Percentiles rank a stretch among this genome's conserved stretches.
Evolutionary conservation across 2,329 filamentous ascomycete genomes (phyloP).

Genomic region (Trichoderma arundinaceum): DNA sequence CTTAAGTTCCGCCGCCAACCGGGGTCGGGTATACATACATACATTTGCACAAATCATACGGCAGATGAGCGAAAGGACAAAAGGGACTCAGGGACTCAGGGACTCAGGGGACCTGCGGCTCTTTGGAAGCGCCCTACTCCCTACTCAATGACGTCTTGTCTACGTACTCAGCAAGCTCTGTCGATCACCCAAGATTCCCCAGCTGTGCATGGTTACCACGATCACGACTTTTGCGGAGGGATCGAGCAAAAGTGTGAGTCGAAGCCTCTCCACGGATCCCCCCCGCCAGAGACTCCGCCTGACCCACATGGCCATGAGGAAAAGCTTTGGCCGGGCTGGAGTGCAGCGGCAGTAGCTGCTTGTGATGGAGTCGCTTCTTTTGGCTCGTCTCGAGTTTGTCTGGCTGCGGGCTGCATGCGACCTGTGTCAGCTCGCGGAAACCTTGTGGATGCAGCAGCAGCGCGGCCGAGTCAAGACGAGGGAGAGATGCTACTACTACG

Average conservation of each 20-base stretch:
- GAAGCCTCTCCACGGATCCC: too few relatives aligned
- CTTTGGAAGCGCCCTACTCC: neutral
- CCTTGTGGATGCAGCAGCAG: constrained; percentile 1
- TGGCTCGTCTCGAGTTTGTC: too few relatives aligned
- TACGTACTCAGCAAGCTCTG: constrained; percentile 5
- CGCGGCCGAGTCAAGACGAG: neutral
- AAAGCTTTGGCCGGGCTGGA: too few relatives aligned
- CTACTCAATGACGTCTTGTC: constrained; percentile 3
- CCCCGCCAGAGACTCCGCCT: too few relatives aligned
- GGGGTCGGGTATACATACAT: too few relatives aligned
- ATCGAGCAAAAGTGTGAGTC: constrained; percentile 12
- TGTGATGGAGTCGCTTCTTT: neutral
- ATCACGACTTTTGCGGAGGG: constrained; percentile 32
- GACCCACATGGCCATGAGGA: too few relatives aligned
- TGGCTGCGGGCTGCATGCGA: constrained; percentile 17
- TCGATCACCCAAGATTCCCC: constrained; percentile 26
- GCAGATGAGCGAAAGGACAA: neutral
- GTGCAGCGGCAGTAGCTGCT: too few relatives aligned
- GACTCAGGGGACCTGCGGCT: too few relatives aligned
- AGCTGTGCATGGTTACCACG: constrained; percentile 14
- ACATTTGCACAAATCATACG: too few relatives aligned
- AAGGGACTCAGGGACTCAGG: too few relatives aligned
- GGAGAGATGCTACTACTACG: neutral
- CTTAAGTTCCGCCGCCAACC: too few relatives aligned
- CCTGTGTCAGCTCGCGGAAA: neutral